These are phyloP conservation scores for Mariannaea elegans DNA, from an alignment of 2,329 filamentous ascomycete genomes.

Conservation along the genomic window DNA sequence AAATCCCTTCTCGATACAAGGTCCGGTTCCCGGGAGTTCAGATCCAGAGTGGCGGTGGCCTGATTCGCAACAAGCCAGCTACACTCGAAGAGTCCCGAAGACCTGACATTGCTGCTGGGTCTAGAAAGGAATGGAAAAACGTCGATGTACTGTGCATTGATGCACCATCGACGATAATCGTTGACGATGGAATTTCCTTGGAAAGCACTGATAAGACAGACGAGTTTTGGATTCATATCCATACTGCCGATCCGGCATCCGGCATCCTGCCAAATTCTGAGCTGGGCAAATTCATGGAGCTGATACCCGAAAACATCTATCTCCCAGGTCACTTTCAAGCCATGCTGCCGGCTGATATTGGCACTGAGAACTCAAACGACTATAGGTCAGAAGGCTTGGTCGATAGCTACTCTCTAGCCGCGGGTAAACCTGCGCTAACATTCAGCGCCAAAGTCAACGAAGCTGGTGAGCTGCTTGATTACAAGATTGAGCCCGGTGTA, in stretches of 20 bases:
- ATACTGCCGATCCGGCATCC: conserved; percentile 82
- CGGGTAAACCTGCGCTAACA: conserved; percentile 63
- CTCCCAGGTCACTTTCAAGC: conserved; percentile 64
- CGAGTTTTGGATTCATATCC: conserved; percentile 79
- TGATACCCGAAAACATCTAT: conserved; percentile 68
- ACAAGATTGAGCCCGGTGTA: conserved; percentile 61
- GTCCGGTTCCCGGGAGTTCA: conserved; percentile 61
- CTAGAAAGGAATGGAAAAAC: conserved; percentile 67
- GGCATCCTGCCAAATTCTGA: conserved; percentile 67
- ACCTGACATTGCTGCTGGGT: conserved; percentile 55
- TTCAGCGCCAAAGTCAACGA: conserved; percentile 68
- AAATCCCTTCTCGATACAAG: conserved; percentile 71
- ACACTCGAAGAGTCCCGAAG: conserved; percentile 46
- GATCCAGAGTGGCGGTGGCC: conserved; percentile 53
- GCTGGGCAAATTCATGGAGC: conserved; percentile 68
- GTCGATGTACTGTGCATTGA: conserved; percentile 79
- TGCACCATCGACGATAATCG: conserved; percentile 69
- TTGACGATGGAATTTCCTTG: conserved; percentile 82
- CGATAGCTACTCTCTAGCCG: conserved; percentile 63
- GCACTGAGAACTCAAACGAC: conserved; percentile 41
- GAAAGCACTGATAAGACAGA: conserved; percentile 62
- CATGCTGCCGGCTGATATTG: conserved; percentile 61
- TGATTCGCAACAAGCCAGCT: conserved; percentile 47
- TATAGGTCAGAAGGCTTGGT: conserved; percentile 51
- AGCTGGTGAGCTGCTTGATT: conserved; percentile 62